Base-by-base conservation (phyloP, 2,329 filamentous ascomycete genomes). In the Xylariaceae sp. region DNA sequence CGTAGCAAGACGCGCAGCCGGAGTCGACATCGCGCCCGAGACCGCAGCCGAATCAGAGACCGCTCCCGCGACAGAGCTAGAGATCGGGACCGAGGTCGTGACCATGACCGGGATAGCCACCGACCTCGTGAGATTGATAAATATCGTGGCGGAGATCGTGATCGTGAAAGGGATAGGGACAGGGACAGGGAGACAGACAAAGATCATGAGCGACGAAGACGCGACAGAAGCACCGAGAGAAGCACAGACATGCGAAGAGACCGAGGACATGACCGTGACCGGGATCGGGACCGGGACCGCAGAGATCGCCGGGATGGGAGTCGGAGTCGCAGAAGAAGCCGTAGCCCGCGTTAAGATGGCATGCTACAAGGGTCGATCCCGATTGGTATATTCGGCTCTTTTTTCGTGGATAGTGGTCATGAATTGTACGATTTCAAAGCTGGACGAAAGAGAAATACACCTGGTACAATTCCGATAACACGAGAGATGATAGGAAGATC, bases 121-220 rank as follows among this genome's bases (percentile, higher is more conserved):
- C 63, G 68, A n/a, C 62, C 66, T 6, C 54, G 67, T 6, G 65
- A 66, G 39, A 52, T 68, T 11, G 65, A 69, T n/a, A 51, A 68
- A 4, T 64, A 68, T 42, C 58, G 66, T 14, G 63, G 70, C 59
- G 64, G 18, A 58, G 64, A 71, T 45, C 59, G 69, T 7, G 62
- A 64, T 31, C 48, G 54, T 1, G 34, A 47, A 16, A 16, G 71
- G 5, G 65, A 71, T 9, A 63, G 62, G 31, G 64, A 64, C 17
- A 48, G 47, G 31, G 56, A 58, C 3, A 44, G 50, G 9, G 55
- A 57, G 16, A 51, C 48, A 52, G 50, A 55, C 44, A 45, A 51
- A 28, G 51, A 51, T 36, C 44, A 51, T 7, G 54, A 58, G 39
- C 55, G 51, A 38, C 53, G 56, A 39, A 45, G 57, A 53, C 50